phyloP scores from a whole-genome alignment of 169 alveolate genomes.

The Cryptosporidium tyzzeri region DNA sequence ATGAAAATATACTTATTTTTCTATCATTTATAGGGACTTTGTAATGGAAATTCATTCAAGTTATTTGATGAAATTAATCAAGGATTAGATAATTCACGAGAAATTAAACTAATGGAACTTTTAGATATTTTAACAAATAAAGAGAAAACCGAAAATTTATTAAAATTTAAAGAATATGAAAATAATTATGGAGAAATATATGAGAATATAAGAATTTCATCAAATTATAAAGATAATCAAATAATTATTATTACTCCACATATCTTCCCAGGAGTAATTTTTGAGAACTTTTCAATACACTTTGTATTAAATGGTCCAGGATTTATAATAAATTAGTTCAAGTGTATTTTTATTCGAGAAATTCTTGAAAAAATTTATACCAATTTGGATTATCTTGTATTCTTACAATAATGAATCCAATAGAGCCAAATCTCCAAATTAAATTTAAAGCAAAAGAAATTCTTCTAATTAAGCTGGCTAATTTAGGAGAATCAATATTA shows the following conservation, averaged over 20 bases:
- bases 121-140: constrained; percentile 43
- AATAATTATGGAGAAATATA: not conserved
- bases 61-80: constrained; percentile 71
- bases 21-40: constrained; percentile 33
- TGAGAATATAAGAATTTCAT: not conserved
- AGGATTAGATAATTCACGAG: constrained; percentile 74
- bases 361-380: constrained; percentile 24
- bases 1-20: too few relatives aligned
- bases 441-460: constrained; percentile 59
- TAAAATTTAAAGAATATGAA: constrained; percentile 7
- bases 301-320: constrained; percentile 76
- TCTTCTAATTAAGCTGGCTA: constrained; percentile 70
- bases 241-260: constrained; percentile 74
- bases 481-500: constrained; percentile 17
- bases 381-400: constrained; percentile 32
- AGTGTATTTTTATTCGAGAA: not conserved
- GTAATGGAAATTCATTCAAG: constrained; percentile 35
- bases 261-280: constrained; percentile 64
- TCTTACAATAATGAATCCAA: constrained; percentile 50
- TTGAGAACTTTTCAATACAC: constrained; percentile 56
- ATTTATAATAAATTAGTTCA: not conserved
- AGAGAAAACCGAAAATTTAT: constrained; percentile 32
- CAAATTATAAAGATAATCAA: constrained; percentile 1
- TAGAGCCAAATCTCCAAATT: constrained; percentile 63
- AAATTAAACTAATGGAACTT: constrained; percentile 66